Base-by-base conservation (phyloP, 805 yeast genomes). In the Alloascoidea hylecoeti region DNA sequence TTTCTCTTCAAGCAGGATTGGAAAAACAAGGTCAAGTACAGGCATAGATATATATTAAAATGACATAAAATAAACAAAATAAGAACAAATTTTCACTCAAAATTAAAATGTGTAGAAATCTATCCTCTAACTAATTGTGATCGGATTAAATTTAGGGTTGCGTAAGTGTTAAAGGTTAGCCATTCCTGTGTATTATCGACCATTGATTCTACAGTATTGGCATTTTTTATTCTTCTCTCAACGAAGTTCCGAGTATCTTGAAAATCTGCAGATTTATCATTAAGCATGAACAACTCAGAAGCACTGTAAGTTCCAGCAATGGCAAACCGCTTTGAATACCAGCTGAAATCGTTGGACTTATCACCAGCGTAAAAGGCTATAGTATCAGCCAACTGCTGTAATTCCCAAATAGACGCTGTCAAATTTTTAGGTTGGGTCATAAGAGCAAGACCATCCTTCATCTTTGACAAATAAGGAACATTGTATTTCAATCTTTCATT, bases 301-400 rank as follows among this genome's bases (percentile, higher is more conserved):
- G 78, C 71, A 2, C 81, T 80, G 54, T 82, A 84, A 2, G 80
- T 68, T 2, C 80, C 65, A 16, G 82, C 69, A 13, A 89, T 52
- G 5, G 81, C 69, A 13, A 79, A 60, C 45, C 98, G 65, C 51
- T 86, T 82, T n/a, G 94, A 64, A 56, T 89, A 89, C 98, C 98
- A 89, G 3, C 84, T 79, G 53, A 81, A 77, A 55, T 85, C 95
- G 15, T 60, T 75, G 15, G 92, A 70, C 38, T 56, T 50, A 52
- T 88, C 96, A 6, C 88, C 92, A 0, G 95, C 75, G 47, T 72
- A 75, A 55, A 59, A 85, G 35, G 83, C 71, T 42, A 89, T 66
- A 52, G 92, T 97, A 58, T 89, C 97, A 9, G 85, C 68, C 40
- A 88, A 64, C 38, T 72, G 68, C 47, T 76, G 80, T 40, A 92